These are phyloP conservation scores for Microsporum ferrugineum DNA, from an alignment of 2,329 filamentous ascomycete genomes.

Conservation along the genomic window DNA sequence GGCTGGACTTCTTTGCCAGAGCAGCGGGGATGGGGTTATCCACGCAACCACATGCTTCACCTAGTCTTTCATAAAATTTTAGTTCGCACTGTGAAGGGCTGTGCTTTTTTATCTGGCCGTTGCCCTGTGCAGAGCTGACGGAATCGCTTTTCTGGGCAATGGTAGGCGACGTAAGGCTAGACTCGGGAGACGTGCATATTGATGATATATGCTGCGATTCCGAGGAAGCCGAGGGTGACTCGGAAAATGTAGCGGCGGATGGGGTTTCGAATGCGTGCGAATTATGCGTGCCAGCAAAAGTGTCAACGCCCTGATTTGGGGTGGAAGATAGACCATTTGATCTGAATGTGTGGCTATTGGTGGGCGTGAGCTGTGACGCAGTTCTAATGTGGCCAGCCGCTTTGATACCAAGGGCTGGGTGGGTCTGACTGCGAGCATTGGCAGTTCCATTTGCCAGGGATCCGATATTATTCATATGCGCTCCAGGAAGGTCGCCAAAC, in stretches of 20 bases:
- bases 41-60: constrained; percentile 36
- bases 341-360: background rate
- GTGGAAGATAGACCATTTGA: background rate
- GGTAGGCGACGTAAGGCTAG: constrained; percentile 31
- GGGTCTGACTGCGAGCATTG: background rate
- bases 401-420: constrained; percentile 2
- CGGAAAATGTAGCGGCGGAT: constrained; percentile 19
- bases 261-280: background rate
- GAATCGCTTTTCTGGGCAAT: constrained; percentile 23
- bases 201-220: constrained; percentile 40
- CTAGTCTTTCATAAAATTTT: constrained; percentile 35
- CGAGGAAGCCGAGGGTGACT: constrained; percentile 39
- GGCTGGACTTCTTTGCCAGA: constrained; percentile 14
- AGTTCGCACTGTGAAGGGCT: constrained; percentile 25
- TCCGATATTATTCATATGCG: constrained; percentile 38
- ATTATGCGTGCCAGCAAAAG: background rate
- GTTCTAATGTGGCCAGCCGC: background rate
- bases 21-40: constrained; percentile 34
- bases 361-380: background rate
- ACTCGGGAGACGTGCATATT: constrained; percentile 40
- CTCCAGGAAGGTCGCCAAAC: constrained; percentile 62
- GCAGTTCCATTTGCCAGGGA: background rate
- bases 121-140: background rate
- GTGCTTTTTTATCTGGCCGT: background rate
- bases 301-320: background rate